These are phyloP conservation scores for Neoscytalidium dimidiatum DNA, from an alignment of 2,329 filamentous ascomycete species.

Conservation along the genomic window DNA sequence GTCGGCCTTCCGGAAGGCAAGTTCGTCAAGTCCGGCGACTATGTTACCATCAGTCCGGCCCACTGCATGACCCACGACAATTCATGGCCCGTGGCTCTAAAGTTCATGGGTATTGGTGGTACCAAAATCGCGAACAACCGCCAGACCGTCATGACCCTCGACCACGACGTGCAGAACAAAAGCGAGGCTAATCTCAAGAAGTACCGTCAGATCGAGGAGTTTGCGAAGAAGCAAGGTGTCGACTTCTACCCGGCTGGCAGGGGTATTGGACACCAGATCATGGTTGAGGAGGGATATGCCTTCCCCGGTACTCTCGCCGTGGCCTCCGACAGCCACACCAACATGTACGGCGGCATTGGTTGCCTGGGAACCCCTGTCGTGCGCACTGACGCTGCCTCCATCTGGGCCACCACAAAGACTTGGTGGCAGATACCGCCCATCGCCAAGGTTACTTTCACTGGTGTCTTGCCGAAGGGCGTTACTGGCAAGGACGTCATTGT, in stretches of 20 bases:
- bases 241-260: slow-evolving; percentile 75
- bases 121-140: slow-evolving; percentile 68
- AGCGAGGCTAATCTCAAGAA: slow-evolving; percentile 77
- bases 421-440: slow-evolving; percentile 92
- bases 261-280: slow-evolving; percentile 89
- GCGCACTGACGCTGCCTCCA: slow-evolving; percentile 80
- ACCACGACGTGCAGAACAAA: slow-evolving; percentile 89
- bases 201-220: slow-evolving; percentile 77
- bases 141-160: slow-evolving; percentile 81
- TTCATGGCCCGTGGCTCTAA: slow-evolving; percentile 71
- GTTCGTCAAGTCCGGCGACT: slow-evolving; percentile 76
- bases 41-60: slow-evolving; percentile 72
- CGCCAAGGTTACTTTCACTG: slow-evolving; percentile 76
- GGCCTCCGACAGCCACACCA: slow-evolving; percentile 75
- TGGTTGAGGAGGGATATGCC: slow-evolving; percentile 80
- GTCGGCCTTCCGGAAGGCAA: slow-evolving; percentile 76
- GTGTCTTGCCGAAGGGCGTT: slow-evolving; percentile 74
- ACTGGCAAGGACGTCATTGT: slow-evolving; percentile 95
- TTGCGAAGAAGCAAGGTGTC: slow-evolving; percentile 76
- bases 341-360: slow-evolving; percentile 81
- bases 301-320: slow-evolving; percentile 87
- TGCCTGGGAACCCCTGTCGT: slow-evolving; percentile 81
- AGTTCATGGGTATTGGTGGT: slow-evolving; percentile 83
- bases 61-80: slow-evolving; percentile 89
- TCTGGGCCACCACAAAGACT: slow-evolving; percentile 79